Percentiles rank a stretch among this genome's conserved stretches.
Evolutionary conservation across 2,329 filamentous ascomycete species (phyloP).

Genomic region (Colletotrichum tofieldiae): DNA sequence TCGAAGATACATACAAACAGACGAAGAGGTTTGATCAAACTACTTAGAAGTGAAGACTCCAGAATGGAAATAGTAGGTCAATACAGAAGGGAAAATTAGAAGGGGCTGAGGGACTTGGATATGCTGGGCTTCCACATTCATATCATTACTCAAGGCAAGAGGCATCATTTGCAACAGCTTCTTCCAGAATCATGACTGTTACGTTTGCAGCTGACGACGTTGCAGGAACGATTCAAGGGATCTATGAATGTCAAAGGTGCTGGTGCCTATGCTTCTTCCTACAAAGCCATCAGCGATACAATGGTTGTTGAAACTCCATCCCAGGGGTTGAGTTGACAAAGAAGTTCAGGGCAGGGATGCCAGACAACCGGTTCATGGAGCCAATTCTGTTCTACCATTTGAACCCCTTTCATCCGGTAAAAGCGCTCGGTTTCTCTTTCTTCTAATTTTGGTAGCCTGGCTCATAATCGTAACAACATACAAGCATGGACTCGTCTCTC

Average conservation of each 20-base stretch:
- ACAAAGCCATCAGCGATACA: background rate
- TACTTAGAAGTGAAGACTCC: no score
- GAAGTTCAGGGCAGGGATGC: background rate
- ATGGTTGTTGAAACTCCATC: background rate
- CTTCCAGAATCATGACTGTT: background rate
- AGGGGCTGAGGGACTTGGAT: background rate
- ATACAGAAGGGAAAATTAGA: background rate
- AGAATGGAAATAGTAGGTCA: no score
- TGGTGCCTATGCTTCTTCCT: background rate
- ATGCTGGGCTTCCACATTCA: background rate
- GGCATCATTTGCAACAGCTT: background rate
- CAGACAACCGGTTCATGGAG: background rate
- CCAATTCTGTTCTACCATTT: background rate
- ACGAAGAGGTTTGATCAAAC: background rate
- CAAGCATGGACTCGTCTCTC: background rate
- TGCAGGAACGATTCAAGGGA: background rate
- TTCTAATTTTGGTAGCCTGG: background rate
- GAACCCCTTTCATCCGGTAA: background rate
- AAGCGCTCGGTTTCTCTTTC: background rate
- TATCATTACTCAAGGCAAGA: background rate
- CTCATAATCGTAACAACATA: background rate
- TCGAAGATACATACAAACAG: background rate
- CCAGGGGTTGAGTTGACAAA: constrained; percentile 3
- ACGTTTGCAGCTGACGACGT: background rate
- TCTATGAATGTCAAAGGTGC: background rate